These are phyloP conservation scores for Miscanthus lutarioriparius DNA, from an alignment of 176 grass and related monocot genomes.

Conservation along the genomic window DNA sequence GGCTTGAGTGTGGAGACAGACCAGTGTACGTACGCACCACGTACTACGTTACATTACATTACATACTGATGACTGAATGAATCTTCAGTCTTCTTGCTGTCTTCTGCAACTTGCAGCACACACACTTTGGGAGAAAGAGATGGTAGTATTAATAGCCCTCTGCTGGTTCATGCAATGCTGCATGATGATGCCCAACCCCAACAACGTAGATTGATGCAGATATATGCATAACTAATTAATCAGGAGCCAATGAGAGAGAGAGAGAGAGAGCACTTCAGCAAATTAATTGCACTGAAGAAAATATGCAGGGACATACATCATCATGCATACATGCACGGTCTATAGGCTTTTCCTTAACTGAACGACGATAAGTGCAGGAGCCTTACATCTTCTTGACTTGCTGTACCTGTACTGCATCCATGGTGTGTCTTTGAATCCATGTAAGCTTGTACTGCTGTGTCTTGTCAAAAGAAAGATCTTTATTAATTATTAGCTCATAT, in stretches of 20 bases:
- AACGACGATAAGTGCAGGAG: slow-evolving; percentile 26
- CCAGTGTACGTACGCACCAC: slow-evolving; percentile 19
- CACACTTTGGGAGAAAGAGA: neutral
- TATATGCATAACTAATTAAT: slow-evolving; percentile 38
- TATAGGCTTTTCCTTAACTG: slow-evolving; percentile 30
- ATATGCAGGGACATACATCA: slow-evolving; percentile 13
- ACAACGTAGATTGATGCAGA: slow-evolving; percentile 29
- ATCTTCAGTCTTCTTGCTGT: slow-evolving; percentile 22
- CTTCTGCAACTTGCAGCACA: neutral
- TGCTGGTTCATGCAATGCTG: neutral
- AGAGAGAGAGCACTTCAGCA: neutral
- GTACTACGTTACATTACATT: neutral
- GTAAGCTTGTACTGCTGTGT: neutral
- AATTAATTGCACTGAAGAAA: slow-evolving; percentile 40
- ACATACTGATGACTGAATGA: slow-evolving; percentile 14
- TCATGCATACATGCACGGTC: neutral
- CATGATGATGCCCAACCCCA: slow-evolving; percentile 33
- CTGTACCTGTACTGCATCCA: neutral
- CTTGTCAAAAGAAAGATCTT: neutral
- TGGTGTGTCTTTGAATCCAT: slow-evolving; percentile 25
- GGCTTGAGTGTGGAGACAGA: neutral
- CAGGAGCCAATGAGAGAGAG: neutral
- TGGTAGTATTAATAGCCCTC: neutral
- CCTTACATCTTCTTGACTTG: slow-evolving; percentile 23
- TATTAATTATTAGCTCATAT: neutral